Percentiles rank a stretch among this genome's conserved stretches.
phyloP scores from a whole-genome alignment of 805 yeast genomes.

The Metschnikowia cubensis region DNA sequence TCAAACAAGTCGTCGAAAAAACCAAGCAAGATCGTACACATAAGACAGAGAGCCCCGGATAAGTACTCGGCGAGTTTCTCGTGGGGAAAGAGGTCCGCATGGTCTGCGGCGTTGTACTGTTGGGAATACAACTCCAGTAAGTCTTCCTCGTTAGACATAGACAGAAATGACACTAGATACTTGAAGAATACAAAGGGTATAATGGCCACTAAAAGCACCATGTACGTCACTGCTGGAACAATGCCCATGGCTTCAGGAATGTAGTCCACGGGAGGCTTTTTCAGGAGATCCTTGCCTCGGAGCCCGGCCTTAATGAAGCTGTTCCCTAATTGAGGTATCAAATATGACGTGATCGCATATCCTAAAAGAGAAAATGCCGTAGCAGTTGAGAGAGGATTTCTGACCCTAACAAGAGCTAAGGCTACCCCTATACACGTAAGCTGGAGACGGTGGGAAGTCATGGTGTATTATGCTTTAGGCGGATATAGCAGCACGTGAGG shows the following conservation, averaged over 20 bases:
- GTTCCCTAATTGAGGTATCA: conserved; percentile 67
- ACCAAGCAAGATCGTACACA: conserved; percentile 81
- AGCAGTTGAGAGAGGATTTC: conserved; percentile 54
- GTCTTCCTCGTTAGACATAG: conserved; percentile 33
- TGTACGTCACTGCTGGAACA: conserved; percentile 74
- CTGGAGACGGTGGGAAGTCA: conserved; percentile 4
- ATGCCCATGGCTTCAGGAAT: conserved; percentile 94
- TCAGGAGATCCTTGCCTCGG: conserved; percentile 80
- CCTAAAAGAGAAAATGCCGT: conserved; percentile 68
- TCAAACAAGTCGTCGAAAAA: conserved; percentile 93
- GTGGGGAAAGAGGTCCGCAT: conserved; percentile 61
- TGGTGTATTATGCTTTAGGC: neutral
- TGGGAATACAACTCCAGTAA: conserved; percentile 29
- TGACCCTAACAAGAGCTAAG: conserved; percentile 14
- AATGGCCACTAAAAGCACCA: conserved; percentile 75
- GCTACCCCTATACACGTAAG: conserved; percentile 9
- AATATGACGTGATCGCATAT: conserved; percentile 49
- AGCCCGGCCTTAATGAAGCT: conserved; percentile 75
- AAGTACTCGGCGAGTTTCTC: conserved; percentile 79
- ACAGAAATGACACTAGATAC: conserved; percentile 49
- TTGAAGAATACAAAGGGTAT: conserved; percentile 86
- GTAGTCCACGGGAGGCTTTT: conserved; percentile 56
- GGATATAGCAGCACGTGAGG: neutral
- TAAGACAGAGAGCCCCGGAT: conserved; percentile 78
- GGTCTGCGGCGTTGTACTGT: conserved; percentile 31